phyloP scores from a whole-genome alignment of 2,329 filamentous ascomycete species.

The Phialemoniopsis sp. region DNA sequence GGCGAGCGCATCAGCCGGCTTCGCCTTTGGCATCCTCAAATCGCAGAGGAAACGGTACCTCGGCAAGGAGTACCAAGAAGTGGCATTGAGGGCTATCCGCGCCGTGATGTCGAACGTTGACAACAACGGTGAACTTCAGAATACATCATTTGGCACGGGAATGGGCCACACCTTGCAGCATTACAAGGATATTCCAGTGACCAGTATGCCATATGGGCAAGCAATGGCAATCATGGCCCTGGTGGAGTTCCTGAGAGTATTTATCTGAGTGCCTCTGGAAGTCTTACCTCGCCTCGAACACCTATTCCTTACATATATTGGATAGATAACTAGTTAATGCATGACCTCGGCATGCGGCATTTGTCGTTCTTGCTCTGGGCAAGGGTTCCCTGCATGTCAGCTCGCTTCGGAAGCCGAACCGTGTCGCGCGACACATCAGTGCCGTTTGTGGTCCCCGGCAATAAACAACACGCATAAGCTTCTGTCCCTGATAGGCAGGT shows the following conservation, averaged over 20 bases:
- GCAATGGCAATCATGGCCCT: constrained; percentile 82
- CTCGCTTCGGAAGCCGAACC: too few species aligned
- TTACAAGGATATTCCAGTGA: constrained; percentile 72
- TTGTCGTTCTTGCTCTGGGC: too few species aligned
- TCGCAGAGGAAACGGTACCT: constrained; percentile 67
- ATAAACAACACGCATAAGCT: too few species aligned
- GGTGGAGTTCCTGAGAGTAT: constrained; percentile 66
- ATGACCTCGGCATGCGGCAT: too few species aligned
- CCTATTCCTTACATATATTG: too few species aligned
- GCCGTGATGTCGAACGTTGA: constrained; percentile 65
- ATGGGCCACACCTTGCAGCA: constrained; percentile 73
- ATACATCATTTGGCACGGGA: constrained; percentile 74
- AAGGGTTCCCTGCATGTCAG: too few species aligned
- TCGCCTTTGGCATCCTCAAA: constrained; percentile 77
- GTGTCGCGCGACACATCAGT: too few species aligned
- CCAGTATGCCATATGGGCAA: constrained; percentile 81
- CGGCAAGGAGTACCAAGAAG: constrained; percentile 52
- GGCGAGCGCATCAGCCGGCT: constrained; percentile 74
- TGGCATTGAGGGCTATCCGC: constrained; percentile 61
- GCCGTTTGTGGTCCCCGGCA: too few species aligned
- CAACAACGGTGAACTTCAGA: constrained; percentile 62
- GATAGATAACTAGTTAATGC: too few species aligned
- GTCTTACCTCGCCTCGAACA: neutral
- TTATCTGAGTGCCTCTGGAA: constrained; percentile 20
- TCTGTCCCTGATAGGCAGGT: too few species aligned